phyloP scores from a whole-genome alignment of 768 basidiomycete genomes.

The Zangia roseola region DNA sequence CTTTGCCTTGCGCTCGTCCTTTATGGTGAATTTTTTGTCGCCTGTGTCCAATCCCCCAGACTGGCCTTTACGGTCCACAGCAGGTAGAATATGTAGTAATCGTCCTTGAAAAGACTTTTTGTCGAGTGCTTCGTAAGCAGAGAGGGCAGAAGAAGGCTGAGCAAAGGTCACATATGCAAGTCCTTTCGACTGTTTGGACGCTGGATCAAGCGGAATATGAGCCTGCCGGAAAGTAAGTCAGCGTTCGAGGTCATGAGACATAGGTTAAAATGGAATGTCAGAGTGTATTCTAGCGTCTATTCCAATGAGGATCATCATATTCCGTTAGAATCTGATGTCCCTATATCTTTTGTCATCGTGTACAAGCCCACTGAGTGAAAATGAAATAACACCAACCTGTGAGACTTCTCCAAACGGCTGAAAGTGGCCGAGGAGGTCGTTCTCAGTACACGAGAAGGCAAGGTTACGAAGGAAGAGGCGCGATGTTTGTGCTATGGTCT shows the following conservation, averaged over 20 bases:
- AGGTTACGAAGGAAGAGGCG: conserved; percentile 94
- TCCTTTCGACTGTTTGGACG: conserved; percentile 52
- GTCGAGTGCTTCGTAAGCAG: conserved; percentile 78
- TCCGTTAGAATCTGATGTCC: conserved; percentile 48
- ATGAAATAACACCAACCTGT: conserved; percentile 62
- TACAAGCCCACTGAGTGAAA: conserved; percentile 1
- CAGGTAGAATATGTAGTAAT: conserved; percentile 85
- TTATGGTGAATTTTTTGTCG: conserved; percentile 52
- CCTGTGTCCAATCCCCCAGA: conserved; percentile 39
- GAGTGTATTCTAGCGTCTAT: conserved; percentile 58
- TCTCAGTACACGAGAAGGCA: conserved; percentile 77
- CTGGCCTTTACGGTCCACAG: conserved; percentile 63
- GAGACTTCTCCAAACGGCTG: conserved; percentile 65
- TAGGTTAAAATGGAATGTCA: conserved; percentile 8
- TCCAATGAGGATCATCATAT: conserved; percentile 32
- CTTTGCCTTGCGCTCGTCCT: conserved; percentile 56
- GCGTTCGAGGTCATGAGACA: not conserved
- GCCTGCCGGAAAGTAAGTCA: conserved; percentile 36
- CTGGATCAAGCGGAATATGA: conserved; percentile 53
- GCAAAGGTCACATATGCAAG: conserved; percentile 59
- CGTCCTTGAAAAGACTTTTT: conserved; percentile 88
- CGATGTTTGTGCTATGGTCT: conserved; percentile 67
- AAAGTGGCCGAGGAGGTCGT: conserved; percentile 68
- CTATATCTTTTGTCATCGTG: conserved; percentile 44
- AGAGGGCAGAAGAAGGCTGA: conserved; percentile 47